A percentile compares a stretch with the other conserved stretches of the same genome.
Conservation (phyloP, 257 asterid genomes). For the Ophiorrhiza pumila region DNA sequence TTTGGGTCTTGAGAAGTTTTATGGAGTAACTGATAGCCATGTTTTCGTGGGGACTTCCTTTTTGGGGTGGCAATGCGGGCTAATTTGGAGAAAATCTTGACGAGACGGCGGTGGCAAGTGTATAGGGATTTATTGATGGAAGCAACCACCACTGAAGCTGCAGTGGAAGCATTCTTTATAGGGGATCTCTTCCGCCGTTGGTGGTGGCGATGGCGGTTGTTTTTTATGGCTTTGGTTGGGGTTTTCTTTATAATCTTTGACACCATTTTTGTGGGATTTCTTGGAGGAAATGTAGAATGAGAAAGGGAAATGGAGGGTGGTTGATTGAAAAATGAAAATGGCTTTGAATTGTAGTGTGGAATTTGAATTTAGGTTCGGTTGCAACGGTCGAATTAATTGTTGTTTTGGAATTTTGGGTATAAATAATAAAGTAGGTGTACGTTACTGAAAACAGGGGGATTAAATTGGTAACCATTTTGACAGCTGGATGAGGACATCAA, state of each 20-base stretch:
- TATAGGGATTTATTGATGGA: constrained; percentile 64
- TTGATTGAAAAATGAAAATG: not conserved
- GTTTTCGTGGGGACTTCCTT: constrained; percentile 49
- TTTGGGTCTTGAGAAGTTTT: constrained; percentile 29
- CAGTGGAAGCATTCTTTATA: constrained; percentile 46
- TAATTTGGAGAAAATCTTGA: constrained; percentile 65
- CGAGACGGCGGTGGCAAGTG: constrained; percentile 81
- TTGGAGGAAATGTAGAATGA: constrained; percentile 17
- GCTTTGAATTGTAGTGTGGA: not conserved
- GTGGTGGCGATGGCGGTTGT: constrained; percentile 38
- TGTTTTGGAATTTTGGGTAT: not conserved
- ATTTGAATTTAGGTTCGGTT: constrained; percentile 36
- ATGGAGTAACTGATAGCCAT: constrained; percentile 58
- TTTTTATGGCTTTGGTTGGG: constrained; percentile 70
- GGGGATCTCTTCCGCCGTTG: constrained; percentile 59
- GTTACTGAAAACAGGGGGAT: not conserved
- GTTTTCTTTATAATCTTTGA: constrained; percentile 68
- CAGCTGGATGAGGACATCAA: constrained; percentile 1
- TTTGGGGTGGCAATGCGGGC: constrained; percentile 63
- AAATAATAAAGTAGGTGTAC: constrained; percentile 9
- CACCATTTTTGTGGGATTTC: constrained; percentile 43
- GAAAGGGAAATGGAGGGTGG: not conserved
- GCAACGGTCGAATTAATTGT: constrained; percentile 55
- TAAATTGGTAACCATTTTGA: not conserved
- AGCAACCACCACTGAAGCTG: constrained; percentile 58